A percentile compares a stretch with the other conserved stretches of the same genome.
Conservation (phyloP, 202 grass and related monocot genomes). For the Hordeum pubiflorum region DNA sequence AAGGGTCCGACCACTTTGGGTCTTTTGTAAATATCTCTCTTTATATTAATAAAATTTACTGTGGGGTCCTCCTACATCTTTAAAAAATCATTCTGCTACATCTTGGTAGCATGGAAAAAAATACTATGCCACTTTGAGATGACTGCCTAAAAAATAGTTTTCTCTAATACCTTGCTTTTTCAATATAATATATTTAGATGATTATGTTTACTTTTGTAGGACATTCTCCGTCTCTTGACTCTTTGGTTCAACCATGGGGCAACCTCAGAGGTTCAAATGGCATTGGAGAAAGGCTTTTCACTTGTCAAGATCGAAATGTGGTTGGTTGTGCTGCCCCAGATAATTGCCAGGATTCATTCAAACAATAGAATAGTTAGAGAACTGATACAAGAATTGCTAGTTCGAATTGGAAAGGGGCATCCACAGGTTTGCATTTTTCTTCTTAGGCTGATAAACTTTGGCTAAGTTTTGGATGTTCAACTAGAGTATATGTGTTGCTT, state of each 20-base stretch:
- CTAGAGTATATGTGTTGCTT: not conserved
- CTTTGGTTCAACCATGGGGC: constrained; percentile 95
- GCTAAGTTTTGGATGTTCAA: not conserved
- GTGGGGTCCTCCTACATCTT: no score
- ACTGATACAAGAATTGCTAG: constrained; percentile 89
- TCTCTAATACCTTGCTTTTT: constrained; percentile 5
- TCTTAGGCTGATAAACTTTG: not conserved
- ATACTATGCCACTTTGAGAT: not conserved
- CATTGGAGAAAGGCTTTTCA: constrained; percentile 79
- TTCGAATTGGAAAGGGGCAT: constrained; percentile 85
- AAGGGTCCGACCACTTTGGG: no score
- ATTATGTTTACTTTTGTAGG: constrained; percentile 48
- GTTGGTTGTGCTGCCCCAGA: constrained; percentile 95
- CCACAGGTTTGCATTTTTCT: constrained; percentile 62
- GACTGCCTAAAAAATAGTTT: constrained; percentile 1
- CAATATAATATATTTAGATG: not conserved
- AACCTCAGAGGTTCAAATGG: constrained; percentile 82
- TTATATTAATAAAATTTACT: no score
- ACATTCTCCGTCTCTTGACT: constrained; percentile 93
- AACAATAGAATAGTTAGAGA: constrained; percentile 88
- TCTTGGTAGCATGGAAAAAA: not conserved
- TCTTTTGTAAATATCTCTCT: no score
- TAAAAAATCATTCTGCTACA: no score
- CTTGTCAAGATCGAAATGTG: constrained; percentile 99
- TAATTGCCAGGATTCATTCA: constrained; percentile 99